Evolutionary conservation across 2,329 filamentous ascomycete species (phyloP).

Genomic region (Aspergillus sp.): DNA sequence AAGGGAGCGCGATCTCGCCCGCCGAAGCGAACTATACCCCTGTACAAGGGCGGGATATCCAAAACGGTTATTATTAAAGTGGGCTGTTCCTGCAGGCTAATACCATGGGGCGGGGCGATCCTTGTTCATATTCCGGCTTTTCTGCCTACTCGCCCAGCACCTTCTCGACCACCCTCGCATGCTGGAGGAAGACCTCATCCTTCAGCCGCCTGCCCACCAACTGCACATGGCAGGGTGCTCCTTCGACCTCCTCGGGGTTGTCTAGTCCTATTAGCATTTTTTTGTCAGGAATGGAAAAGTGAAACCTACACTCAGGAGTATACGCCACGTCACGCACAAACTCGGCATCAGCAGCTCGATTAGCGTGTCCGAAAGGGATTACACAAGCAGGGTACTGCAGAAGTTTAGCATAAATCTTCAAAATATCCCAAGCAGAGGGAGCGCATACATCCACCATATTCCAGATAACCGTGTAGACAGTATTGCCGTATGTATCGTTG

Average conservation of each 20-base stretch:
- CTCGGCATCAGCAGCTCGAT: constrained; percentile 16
- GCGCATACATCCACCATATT: constrained; percentile 26
- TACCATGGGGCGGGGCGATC: background rate
- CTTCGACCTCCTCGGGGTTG: constrained; percentile 19
- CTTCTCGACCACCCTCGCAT: constrained; percentile 19
- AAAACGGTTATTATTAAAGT: background rate
- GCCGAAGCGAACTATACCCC: background rate
- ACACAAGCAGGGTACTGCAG: constrained; percentile 23
- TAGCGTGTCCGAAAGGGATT: constrained; percentile 21
- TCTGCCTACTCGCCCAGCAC: constrained; percentile 1
- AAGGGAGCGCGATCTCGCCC: too few species aligned
- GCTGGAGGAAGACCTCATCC: constrained; percentile 21
- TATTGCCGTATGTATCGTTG: constrained; percentile 23
- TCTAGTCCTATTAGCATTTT: constrained; percentile 9
- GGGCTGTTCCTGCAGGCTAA: background rate
- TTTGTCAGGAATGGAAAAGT: too few species aligned
- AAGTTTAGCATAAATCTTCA: background rate
- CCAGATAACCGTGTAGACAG: constrained; percentile 22
- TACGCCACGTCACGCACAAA: constrained; percentile 22
- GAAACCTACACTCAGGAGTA: constrained; percentile 20
- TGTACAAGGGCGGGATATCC: background rate
- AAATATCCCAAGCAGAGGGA: background rate
- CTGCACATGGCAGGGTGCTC: constrained; percentile 25
- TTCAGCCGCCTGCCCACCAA: constrained; percentile 23
- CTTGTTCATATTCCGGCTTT: background rate